These are phyloP conservation scores for Amylocystis lapponica DNA, from an alignment of 768 basidiomycete species.

Conservation along the genomic window DNA sequence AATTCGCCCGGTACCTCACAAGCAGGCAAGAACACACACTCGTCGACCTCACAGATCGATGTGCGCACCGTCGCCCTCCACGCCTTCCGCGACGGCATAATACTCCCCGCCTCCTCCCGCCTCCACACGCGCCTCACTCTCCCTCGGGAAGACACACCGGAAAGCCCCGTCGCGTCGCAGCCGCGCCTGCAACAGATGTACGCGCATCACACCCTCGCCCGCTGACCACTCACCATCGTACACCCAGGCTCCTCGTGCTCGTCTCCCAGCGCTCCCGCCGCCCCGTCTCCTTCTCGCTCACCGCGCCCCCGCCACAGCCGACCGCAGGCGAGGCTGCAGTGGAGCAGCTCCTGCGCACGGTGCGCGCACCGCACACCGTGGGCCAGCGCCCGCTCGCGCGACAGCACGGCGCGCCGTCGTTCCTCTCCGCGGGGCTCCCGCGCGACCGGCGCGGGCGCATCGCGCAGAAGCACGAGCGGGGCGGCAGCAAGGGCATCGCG, in stretches of 20 bases:
- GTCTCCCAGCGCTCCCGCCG: constrained; percentile 63
- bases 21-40: constrained; percentile 38
- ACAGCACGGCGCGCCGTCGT: constrained; percentile 45
- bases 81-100: constrained; percentile 75
- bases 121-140: constrained; percentile 52
- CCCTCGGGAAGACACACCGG: constrained; percentile 51
- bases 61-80: constrained; percentile 76
- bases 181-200: constrained; percentile 82
- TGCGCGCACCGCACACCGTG: constrained; percentile 43
- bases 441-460: constrained; percentile 77
- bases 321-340: constrained; percentile 65
- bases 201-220: constrained; percentile 13
- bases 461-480: constrained; percentile 37
- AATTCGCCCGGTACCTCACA: constrained; percentile 49
- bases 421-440: constrained; percentile 67
- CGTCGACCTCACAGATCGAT: constrained; percentile 56
- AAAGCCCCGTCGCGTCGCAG: constrained; percentile 50
- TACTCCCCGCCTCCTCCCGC: constrained; percentile 56
- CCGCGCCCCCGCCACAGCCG: constrained; percentile 45
- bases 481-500: constrained; percentile 5
- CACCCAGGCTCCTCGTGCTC: constrained; percentile 63
- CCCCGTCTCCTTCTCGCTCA: constrained; percentile 54
- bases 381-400: constrained; percentile 10
- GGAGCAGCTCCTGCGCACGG: constrained; percentile 55
- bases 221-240: constrained; percentile 1